These are phyloP conservation scores for Cryptococcus sp. DNA, from an alignment of 1,284 basidiomycete species.

Conservation along the genomic window DNA sequence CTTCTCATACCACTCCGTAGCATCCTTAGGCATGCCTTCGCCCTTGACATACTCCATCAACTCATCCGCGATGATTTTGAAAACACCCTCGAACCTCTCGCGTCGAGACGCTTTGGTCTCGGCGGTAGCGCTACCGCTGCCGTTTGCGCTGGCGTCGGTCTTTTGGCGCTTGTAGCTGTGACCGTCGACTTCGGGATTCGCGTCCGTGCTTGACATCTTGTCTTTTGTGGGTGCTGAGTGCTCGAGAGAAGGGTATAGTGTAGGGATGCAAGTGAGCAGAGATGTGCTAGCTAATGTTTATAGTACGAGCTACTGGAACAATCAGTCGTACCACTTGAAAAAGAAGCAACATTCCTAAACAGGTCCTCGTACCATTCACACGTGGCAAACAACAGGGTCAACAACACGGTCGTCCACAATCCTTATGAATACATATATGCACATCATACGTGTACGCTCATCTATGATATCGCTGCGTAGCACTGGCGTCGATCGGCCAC, in stretches of 20 bases:
- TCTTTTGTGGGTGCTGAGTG: neutral
- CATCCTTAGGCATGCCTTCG: conserved; percentile 78
- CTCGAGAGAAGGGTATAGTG: neutral
- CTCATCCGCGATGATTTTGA: conserved; percentile 60
- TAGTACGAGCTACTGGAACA: too few species aligned
- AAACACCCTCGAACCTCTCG: conserved; percentile 55
- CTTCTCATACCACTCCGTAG: conserved; percentile 74
- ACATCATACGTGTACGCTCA: too few species aligned
- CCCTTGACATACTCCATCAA: conserved; percentile 65
- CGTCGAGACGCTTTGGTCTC: conserved; percentile 36
- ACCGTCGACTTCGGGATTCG: conserved; percentile 18
- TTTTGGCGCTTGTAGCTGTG: conserved; percentile 21
- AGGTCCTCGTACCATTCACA: too few species aligned
- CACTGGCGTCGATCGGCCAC: too few species aligned
- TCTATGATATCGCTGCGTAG: too few species aligned
- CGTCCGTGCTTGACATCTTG: conserved; percentile 10
- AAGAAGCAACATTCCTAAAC: too few species aligned
- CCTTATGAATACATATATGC: too few species aligned
- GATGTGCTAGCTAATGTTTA: too few species aligned
- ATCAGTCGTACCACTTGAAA: too few species aligned
- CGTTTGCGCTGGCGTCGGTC: conserved; percentile 2
- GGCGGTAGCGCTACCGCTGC: neutral
- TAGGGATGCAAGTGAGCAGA: neutral
- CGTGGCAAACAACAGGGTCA: too few species aligned
- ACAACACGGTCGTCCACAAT: too few species aligned